Evolutionary conservation across 2,329 filamentous ascomycete genomes (phyloP).

Genomic region (Penicillium palitans): DNA sequence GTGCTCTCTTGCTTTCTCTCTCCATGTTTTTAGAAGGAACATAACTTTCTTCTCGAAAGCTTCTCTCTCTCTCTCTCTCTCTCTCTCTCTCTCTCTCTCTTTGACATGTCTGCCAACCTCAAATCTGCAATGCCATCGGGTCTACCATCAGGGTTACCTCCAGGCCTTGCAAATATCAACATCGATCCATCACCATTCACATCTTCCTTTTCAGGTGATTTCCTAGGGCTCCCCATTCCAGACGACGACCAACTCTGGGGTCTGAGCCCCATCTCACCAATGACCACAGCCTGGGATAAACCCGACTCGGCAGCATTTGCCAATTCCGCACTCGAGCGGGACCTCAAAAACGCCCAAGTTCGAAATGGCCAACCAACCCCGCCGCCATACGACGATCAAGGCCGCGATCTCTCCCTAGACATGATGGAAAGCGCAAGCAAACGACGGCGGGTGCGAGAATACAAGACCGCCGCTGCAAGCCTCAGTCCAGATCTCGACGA

Average conservation of each 20-base stretch:
- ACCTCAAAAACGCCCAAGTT: constrained; percentile 38
- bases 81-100: neutral
- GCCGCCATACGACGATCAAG: constrained; percentile 35
- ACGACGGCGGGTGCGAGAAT: constrained; percentile 22
- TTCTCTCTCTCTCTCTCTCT: neutral
- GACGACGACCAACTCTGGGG: constrained; percentile 37
- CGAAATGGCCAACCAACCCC: constrained; percentile 42
- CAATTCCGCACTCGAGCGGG: constrained; percentile 31
- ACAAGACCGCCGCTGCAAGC: constrained; percentile 15
- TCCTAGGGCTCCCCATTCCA: constrained; percentile 30
- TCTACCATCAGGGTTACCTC: neutral
- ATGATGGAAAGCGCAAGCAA: constrained; percentile 19
- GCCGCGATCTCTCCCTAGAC: constrained; percentile 21
- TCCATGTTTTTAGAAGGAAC: neutral
- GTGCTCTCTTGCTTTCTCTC: neutral
- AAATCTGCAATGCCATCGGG: constrained; percentile 7
- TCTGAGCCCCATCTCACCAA: constrained; percentile 33
- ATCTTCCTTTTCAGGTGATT: constrained; percentile 30
- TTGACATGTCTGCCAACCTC: constrained; percentile 9
- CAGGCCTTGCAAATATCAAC: neutral
- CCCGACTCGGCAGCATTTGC: constrained; percentile 28
- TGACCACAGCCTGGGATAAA: constrained; percentile 29
- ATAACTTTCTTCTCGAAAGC: neutral
- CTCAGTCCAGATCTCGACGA: constrained; percentile 28
- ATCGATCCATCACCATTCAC: constrained; percentile 11